These are phyloP conservation scores for Batkoa obscura DNA, from an alignment of 371 early-diverging fungal genomes.

Conservation along the genomic window DNA sequence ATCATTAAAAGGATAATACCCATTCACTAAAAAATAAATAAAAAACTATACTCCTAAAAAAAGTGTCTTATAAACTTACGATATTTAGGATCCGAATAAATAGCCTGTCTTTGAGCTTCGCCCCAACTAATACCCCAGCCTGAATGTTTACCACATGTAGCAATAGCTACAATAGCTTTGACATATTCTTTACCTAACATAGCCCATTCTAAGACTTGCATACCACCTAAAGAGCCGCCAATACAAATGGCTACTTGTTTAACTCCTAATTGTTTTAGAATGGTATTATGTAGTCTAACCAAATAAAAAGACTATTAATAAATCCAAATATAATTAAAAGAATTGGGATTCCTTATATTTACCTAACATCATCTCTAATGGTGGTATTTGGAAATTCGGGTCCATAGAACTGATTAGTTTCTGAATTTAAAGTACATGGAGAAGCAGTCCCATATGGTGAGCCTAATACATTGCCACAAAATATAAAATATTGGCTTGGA, in stretches of 20 bases:
- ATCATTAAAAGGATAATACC: constrained; percentile 38
- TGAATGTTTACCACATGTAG: constrained; percentile 81
- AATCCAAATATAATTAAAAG: background rate
- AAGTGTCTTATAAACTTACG: constrained; percentile 14
- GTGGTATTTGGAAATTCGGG: constrained; percentile 78
- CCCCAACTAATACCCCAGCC: constrained; percentile 98
- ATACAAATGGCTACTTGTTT: constrained; percentile 64
- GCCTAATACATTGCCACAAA: constrained; percentile 86
- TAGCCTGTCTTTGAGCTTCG: constrained; percentile 89
- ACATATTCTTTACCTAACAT: constrained; percentile 69
- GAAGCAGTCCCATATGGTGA: constrained; percentile 91
- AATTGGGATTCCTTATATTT: background rate
- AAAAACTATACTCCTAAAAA: background rate
- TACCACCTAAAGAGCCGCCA: constrained; percentile 95
- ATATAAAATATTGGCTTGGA: constrained; percentile 70
- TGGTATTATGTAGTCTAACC: constrained; percentile 41
- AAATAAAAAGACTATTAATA: background rate
- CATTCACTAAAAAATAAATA: constrained; percentile 21
- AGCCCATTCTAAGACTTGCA: constrained; percentile 94
- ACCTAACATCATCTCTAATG: constrained; percentile 75
- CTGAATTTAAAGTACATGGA: constrained; percentile 70
- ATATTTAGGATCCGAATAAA: constrained; percentile 78
- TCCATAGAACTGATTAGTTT: constrained; percentile 57
- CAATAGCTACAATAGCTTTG: constrained; percentile 71
- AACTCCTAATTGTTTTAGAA: constrained; percentile 72